Evolutionary conservation across 2,329 filamentous ascomycete species (phyloP).

Genomic region (Xylogone sp.): DNA sequence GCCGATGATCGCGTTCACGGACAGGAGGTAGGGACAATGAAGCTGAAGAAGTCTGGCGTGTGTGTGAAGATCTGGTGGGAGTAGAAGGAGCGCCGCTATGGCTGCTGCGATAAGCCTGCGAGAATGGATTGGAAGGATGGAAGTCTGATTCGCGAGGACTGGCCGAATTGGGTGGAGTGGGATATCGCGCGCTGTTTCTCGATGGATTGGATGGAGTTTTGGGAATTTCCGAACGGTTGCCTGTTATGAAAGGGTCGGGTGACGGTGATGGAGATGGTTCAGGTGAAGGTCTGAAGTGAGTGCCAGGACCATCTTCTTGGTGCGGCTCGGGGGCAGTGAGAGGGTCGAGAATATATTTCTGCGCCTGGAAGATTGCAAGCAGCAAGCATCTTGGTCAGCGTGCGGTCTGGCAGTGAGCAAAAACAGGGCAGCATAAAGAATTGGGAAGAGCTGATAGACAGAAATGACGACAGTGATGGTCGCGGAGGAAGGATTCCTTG

Average conservation of each 20-base stretch:
- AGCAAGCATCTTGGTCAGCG: neutral
- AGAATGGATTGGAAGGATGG: slow-evolving; percentile 40
- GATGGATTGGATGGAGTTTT: slow-evolving; percentile 4
- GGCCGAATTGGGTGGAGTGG: slow-evolving; percentile 51
- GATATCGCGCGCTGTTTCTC: slow-evolving; percentile 16
- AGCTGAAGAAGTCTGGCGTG: neutral
- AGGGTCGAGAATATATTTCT: slow-evolving; percentile 65
- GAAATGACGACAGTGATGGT: neutral
- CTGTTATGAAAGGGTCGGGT: slow-evolving; percentile 24
- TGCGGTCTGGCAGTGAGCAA: too few relatives aligned
- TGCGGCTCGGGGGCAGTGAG: slow-evolving; percentile 64
- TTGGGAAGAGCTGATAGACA: neutral
- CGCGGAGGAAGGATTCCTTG: too few relatives aligned
- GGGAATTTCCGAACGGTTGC: slow-evolving; percentile 20
- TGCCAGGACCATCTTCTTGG: slow-evolving; percentile 62
- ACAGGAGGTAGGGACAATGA: slow-evolving; percentile 6
- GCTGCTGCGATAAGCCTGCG: slow-evolving; percentile 23
- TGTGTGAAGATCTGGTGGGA: slow-evolving; percentile 22
- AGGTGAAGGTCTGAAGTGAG: slow-evolving; percentile 32
- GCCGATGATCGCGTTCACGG: slow-evolving; percentile 6
- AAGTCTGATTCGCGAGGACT: slow-evolving; percentile 46
- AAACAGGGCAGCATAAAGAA: neutral
- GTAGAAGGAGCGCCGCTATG: slow-evolving; percentile 23
- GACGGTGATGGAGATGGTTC: slow-evolving; percentile 5
- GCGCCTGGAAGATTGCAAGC: slow-evolving; percentile 44